Evolutionary conservation across 2,329 filamentous ascomycete genomes (phyloP).

Genomic region (Pseudocercospora fuligena): DNA sequence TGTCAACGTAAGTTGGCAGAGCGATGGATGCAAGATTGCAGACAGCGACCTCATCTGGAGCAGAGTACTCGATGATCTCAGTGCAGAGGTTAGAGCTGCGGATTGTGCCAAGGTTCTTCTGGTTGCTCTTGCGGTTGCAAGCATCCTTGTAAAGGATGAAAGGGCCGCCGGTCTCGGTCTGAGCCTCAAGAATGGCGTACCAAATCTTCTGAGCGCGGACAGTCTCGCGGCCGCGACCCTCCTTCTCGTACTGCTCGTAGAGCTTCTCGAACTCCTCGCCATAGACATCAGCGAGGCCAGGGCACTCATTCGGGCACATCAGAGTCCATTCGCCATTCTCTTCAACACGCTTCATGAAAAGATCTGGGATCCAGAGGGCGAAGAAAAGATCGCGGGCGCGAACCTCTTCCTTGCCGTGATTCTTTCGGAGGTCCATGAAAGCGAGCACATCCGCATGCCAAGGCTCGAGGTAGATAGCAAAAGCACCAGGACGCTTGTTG

Average conservation of each 20-base stretch:
- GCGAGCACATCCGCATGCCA: constrained; percentile 98
- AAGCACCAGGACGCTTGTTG: constrained; percentile 98
- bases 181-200: constrained; percentile 97
- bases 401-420: constrained; percentile 98
- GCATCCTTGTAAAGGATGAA: constrained; percentile 99
- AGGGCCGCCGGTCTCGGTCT: constrained; percentile 98
- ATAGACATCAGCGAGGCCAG: constrained; percentile 93
- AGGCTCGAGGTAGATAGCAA: constrained; percentile 98
- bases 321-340: constrained; percentile 96
- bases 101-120: constrained; percentile 99
- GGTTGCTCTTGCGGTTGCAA: constrained; percentile 99
- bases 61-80: constrained; percentile 96
- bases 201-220: constrained; percentile 98
- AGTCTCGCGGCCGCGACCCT: constrained; percentile 85
- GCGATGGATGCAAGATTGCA: constrained; percentile 97
- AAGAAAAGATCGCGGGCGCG: constrained; percentile 97
- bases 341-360: constrained; percentile 99
- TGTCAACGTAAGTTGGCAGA: constrained; percentile 88
- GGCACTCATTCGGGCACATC: constrained; percentile 97
- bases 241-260: constrained; percentile 86
- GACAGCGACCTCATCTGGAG: constrained; percentile 96
- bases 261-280: constrained; percentile 96
- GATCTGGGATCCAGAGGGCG: constrained; percentile 95
- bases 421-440: constrained; percentile 97
- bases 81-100: constrained; percentile 99